Evolutionary conservation across 306 rosid genomes (phyloP), one percentile per base, ranked within the genome.

Genomic region (Vachellia pachyceras): DNA sequence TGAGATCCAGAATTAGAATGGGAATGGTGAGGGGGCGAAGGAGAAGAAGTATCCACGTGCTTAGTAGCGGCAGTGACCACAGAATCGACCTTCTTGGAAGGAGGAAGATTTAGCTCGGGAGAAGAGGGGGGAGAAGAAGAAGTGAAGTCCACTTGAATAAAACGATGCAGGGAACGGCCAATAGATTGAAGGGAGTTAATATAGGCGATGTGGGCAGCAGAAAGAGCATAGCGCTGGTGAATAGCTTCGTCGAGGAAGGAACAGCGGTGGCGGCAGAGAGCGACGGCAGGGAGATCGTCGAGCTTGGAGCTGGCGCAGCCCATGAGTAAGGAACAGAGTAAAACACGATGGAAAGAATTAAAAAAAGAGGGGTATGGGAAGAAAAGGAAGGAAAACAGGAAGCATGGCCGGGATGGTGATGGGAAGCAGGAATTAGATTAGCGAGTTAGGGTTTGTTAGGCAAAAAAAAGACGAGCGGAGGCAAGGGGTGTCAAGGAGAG

Each of bases 221-320:
- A 90, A 1, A 96, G 89, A 1, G 94, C 81, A 58, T 90, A 90
- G 0, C 99, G 88, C 50, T 86, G 93, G 80, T 85, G 89, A 77
- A 93, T 96, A 39, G 99, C 99, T 69, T 90, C 94, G 72, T 96
- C 97, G 0, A 96, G 90, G 52, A 60, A 90, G 20, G 73, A 55
- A 13, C 94, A 90, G 0, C 99, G 88, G 3, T 93, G 94, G 4
- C 97, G 86, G 91, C 99, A 96, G 5, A 96, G 88, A 9, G 80
- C 80, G 22, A 96, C 97, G 18, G 99, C 99, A 0, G 96, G 97
- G 1, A 87, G 94, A 80, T 96, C 99, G 37, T 96, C 99, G 84
- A 90, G 86, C 92, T 96, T 96, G 2, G 99, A 96, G 90, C 82
- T 90, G 77, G 94, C 65, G 79, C 99, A 96, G 36, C 99, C 99